Evolutionary conservation across 495 filamentous ascomycete genomes (phyloP), one percentile per base, ranked within the genome.

Genomic region (Daldinia grandis): DNA sequence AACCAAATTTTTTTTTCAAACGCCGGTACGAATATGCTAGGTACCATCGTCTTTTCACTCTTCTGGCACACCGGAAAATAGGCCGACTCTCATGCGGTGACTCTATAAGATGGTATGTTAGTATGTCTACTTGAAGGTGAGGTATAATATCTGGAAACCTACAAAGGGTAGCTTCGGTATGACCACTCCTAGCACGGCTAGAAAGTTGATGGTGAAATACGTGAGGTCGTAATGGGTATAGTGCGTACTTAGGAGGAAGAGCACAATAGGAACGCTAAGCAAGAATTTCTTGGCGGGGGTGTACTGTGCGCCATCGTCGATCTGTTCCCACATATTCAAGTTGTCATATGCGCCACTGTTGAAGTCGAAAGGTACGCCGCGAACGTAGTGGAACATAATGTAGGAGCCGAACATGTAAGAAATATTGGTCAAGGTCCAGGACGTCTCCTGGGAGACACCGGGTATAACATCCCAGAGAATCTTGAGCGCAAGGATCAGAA

Each of bases 271-370:
- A 53, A 98, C 95, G 65, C 89, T 93, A 73, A 99, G 88, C 65
- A 99, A 81, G 80, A 98, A 99, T 80, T 99, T 99, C 87, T 99
- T 99, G 62, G 95, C 89, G 12, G 95, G 95, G 5, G 95, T 99
- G 82, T 98, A 99, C 78, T 99, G 95, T 79, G 95, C 95, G 30
- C 95, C 95, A 75, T 99, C 95, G 83, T 99, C 95, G 77, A 99
- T 99, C 84, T 99, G 95, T 84, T 99, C 95, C 95, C 95, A 99
- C 94, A 99, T 97, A 82, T 98, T 98, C 71, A 98, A 87, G 78
- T 98, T 98, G 81, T 99, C 95, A 84, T 97, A 99, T 65, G 95
- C 95, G 55, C 95, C 95, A n/a, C 93, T 90, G 78, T 99, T 98
- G 87, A 98, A 99, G 76, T 99, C 95, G 81, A 99, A 99, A 15